A percentile compares a stretch with the other conserved stretches of the same genome.
These are phyloP conservation scores for Pythium scleroteichum DNA, from an alignment of 352 stramenopile genomes.

Conservation along the genomic window DNA sequence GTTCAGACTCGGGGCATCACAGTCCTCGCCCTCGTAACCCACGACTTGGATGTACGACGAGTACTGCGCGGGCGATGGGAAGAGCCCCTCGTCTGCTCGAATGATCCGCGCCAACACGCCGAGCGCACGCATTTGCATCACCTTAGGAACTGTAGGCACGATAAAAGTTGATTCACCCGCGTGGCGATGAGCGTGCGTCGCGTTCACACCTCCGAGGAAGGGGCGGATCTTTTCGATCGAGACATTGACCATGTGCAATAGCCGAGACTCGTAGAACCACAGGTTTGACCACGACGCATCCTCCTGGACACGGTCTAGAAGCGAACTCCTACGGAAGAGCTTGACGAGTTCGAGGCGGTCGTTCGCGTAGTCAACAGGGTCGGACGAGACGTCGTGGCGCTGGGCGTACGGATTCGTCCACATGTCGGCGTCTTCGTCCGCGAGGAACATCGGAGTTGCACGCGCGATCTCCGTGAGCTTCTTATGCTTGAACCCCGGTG, in stretches of 20 bases:
- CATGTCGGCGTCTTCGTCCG: constrained; percentile 51
- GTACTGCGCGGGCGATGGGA: constrained; percentile 52
- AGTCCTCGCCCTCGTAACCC: constrained; percentile 48
- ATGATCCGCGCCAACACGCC: constrained; percentile 47
- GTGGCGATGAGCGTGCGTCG: constrained; percentile 53
- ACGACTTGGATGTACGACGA: constrained; percentile 45
- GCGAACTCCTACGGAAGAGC: constrained; percentile 33
- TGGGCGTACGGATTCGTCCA: constrained; percentile 53
- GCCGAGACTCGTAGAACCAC: constrained; percentile 46
- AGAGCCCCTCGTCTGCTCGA: constrained; percentile 45
- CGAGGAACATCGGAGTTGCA: constrained; percentile 58
- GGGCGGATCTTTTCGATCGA: constrained; percentile 40
- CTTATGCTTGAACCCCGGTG: constrained; percentile 45
- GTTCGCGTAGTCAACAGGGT: constrained; percentile 55
- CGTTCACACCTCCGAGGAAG: constrained; percentile 60
- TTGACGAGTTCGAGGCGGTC: constrained; percentile 58
- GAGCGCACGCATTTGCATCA: constrained; percentile 42
- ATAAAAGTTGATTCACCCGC: constrained; percentile 37
- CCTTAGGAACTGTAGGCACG: constrained; percentile 34
- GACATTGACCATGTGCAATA: constrained; percentile 45
- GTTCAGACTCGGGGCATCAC: constrained; percentile 41
- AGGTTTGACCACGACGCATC: constrained; percentile 56
- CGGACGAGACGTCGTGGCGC: constrained; percentile 56
- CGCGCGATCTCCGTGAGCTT: constrained; percentile 43
- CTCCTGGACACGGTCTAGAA: constrained; percentile 44